phyloP scores from a whole-genome alignment of 2,329 filamentous ascomycete species.

The Periconia digitata region DNA sequence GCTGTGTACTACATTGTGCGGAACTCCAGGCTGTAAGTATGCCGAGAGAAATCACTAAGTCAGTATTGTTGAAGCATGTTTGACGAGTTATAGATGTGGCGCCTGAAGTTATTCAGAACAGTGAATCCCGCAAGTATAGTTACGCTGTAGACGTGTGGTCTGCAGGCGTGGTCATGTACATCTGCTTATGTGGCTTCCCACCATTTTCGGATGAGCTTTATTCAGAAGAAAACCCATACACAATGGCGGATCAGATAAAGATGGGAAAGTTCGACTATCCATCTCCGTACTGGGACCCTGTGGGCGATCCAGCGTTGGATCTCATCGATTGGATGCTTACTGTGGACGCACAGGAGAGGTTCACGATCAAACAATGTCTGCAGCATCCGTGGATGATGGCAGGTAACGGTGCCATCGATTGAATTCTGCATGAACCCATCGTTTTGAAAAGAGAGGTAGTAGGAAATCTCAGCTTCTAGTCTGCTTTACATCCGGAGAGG shows the following conservation, averaged over 20 bases:
- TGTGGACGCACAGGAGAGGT: slow-evolving; percentile 79
- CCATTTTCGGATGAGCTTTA: slow-evolving; percentile 95
- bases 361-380: slow-evolving; percentile 87
- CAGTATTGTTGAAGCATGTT: too few species aligned
- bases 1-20: slow-evolving; percentile 65
- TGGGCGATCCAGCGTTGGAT: slow-evolving; percentile 85
- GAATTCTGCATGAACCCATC: too few species aligned
- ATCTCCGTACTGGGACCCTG: slow-evolving; percentile 90
- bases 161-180: slow-evolving; percentile 93
- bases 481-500: too few species aligned
- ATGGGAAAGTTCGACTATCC: slow-evolving; percentile 90
- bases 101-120: slow-evolving; percentile 87
- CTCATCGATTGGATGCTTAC: slow-evolving; percentile 94
- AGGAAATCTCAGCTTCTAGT: too few species aligned
- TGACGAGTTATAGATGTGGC: slow-evolving; percentile 68
- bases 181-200: slow-evolving; percentile 93
- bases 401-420: too few species aligned
- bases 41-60: neutral
- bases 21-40: slow-evolving; percentile 78
- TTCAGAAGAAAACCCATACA: slow-evolving; percentile 78
- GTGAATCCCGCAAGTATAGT: slow-evolving; percentile 82
- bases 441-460: too few species aligned
- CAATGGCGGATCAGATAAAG: slow-evolving; percentile 85
- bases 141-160: slow-evolving; percentile 97
- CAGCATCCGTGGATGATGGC: slow-evolving; percentile 93